phyloP scores from a whole-genome alignment of 208 protist genomes.

The Porcisia hertigi region DNA sequence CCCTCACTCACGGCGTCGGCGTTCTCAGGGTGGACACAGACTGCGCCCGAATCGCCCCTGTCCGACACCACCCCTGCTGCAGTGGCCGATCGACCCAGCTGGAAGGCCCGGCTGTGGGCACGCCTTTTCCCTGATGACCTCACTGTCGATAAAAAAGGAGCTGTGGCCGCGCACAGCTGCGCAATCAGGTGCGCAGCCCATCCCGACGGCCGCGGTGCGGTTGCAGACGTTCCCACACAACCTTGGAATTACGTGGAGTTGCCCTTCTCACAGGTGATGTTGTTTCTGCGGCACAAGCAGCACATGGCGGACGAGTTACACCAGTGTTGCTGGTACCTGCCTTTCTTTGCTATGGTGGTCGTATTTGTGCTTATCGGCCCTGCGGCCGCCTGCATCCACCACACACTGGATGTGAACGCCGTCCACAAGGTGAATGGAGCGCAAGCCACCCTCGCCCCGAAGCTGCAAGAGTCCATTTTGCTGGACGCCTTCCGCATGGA shows the following conservation, averaged over 20 bases:
- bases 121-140: conserved; percentile 18
- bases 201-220: conserved; percentile 2
- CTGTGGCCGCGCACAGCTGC: background rate
- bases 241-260: conserved; percentile 30
- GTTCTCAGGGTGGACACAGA: background rate
- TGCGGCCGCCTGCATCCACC: background rate
- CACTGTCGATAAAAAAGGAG: conserved; percentile 9
- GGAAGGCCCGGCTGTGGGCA: conserved; percentile 13
- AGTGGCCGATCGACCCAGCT: background rate
- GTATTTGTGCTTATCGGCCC: conserved; percentile 23
- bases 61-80: background rate
- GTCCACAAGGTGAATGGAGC: conserved; percentile 11
- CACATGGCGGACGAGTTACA: conserved; percentile 22
- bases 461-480: conserved; percentile 16
- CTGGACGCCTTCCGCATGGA: conserved; percentile 42
- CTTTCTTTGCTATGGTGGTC: conserved; percentile 30
- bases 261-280: conserved; percentile 24
- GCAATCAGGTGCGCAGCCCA: too few species aligned
- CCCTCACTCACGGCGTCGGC: too few species aligned
- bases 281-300: conserved; percentile 25
- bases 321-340: conserved; percentile 26
- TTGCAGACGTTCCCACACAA: background rate
- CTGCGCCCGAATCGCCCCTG: background rate
- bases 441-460: background rate
- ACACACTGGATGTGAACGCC: conserved; percentile 14